phyloP scores from a whole-genome alignment of 176 grass and related monocot species.

The Phyllostachys edulis region DNA sequence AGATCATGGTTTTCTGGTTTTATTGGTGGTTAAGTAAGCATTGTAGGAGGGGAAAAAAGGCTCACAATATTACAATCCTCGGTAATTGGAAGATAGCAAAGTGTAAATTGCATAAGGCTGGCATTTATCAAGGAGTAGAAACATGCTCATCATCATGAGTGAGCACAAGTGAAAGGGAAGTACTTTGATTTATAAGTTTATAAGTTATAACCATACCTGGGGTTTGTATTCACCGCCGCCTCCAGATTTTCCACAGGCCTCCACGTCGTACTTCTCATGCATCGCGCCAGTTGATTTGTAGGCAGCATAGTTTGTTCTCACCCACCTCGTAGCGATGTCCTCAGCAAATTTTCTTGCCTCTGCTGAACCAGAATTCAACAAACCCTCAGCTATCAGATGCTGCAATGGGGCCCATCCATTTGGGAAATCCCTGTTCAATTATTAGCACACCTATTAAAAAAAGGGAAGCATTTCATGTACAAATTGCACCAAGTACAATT shows the following conservation, averaged over 20 bases:
- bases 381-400: constrained; percentile 78
- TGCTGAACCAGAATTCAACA: constrained; percentile 47
- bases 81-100: neutral
- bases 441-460: neutral
- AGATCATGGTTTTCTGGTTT: neutral
- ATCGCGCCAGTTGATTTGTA: constrained; percentile 66
- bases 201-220: constrained; percentile 53
- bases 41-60: neutral
- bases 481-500: constrained; percentile 12
- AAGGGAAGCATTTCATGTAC: neutral
- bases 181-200: neutral
- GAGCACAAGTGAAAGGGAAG: neutral
- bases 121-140: neutral
- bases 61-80: neutral
- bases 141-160: constrained; percentile 3
- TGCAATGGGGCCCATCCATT: constrained; percentile 95
- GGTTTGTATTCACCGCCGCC: constrained; percentile 84
- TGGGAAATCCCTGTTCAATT: constrained; percentile 73
- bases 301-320: constrained; percentile 79
- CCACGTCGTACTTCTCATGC: constrained; percentile 89
- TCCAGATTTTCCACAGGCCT: constrained; percentile 63
- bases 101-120: neutral
- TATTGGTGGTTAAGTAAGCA: neutral
- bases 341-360: constrained; percentile 65
- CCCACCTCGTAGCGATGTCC: constrained; percentile 79